Conservation (phyloP, 768 basidiomycete genomes). For the Leccinum subgranulosum region DNA sequence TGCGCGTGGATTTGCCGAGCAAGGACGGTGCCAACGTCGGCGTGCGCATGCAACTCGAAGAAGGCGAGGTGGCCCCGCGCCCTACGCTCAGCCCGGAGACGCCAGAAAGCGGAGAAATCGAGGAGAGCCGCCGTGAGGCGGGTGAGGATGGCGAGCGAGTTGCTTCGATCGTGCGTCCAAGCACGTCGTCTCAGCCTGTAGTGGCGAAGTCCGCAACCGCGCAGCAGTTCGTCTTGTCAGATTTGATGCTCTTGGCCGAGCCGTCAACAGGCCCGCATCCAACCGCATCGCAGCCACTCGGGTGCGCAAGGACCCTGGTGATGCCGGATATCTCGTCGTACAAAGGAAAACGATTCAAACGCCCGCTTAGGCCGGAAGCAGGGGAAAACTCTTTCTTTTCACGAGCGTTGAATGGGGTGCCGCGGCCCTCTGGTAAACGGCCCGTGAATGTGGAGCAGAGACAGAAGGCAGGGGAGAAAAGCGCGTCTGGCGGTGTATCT, state of each 20-base stretch:
- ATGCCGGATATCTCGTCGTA: conserved; percentile 27
- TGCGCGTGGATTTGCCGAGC: not conserved
- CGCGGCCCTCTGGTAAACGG: not conserved
- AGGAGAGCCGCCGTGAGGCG: not conserved
- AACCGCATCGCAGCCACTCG: not conserved
- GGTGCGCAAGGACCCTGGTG: not conserved
- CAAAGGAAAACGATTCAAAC: conserved; percentile 20
- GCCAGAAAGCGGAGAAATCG: conserved; percentile 19
- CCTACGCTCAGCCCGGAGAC: not conserved
- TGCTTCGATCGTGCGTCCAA: not conserved
- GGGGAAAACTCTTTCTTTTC: conserved; percentile 25
- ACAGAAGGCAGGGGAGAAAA: not conserved
- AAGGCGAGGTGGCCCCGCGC: conserved; percentile 15
- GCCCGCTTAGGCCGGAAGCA: conserved; percentile 2
- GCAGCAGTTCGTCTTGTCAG: not conserved
- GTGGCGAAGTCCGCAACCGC: not conserved
- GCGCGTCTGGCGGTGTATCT: not conserved
- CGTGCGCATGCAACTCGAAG: conserved; percentile 5
- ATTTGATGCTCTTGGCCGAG: not conserved
- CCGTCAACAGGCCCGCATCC: not conserved
- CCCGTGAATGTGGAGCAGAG: not conserved
- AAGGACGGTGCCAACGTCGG: not conserved
- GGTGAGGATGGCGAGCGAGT: not conserved
- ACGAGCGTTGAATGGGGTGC: conserved; percentile 12
- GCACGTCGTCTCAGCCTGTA: not conserved